Conservation (phyloP, 129 eudicot species). For the Solidago caesia region DNA sequence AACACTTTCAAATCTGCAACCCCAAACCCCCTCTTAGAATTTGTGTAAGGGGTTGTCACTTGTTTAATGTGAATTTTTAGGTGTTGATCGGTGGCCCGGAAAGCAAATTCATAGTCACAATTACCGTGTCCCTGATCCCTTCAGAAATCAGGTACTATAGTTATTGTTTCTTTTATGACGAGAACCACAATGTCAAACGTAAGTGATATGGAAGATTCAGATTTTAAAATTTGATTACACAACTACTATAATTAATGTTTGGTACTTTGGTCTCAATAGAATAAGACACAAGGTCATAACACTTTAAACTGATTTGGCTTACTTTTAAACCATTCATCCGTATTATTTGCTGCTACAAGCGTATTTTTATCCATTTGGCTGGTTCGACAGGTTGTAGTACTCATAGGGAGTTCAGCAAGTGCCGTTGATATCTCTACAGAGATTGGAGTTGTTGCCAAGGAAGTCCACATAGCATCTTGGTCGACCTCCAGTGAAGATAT, state of each 20-base stretch:
- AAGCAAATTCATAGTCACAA: constrained; percentile 93
- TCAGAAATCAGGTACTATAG: constrained; percentile 51
- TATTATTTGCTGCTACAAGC: background rate
- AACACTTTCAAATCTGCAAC: no score
- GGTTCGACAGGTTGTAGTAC: constrained; percentile 63
- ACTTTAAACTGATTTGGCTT: background rate
- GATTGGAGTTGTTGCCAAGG: constrained; percentile 65
- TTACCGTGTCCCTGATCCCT: constrained; percentile 83
- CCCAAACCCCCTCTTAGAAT: background rate
- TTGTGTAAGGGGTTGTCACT: background rate
- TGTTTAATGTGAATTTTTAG: constrained; percentile 32
- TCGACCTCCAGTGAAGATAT: constrained; percentile 33
- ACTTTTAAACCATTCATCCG: constrained; percentile 9
- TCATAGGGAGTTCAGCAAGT: constrained; percentile 86
- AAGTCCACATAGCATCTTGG: constrained; percentile 86
- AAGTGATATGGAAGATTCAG: no score
- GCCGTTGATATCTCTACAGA: constrained; percentile 89
- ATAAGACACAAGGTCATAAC: background rate
- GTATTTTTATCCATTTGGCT: no score
- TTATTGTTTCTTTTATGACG: background rate
- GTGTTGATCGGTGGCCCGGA: constrained; percentile 85
- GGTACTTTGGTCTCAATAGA: no score
- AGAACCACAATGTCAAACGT: background rate
- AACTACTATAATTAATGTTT: no score
- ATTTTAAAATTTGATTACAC: no score